Base-by-base conservation (phyloP, 768 basidiomycete species). In the Gelatoporia subvermispora region DNA sequence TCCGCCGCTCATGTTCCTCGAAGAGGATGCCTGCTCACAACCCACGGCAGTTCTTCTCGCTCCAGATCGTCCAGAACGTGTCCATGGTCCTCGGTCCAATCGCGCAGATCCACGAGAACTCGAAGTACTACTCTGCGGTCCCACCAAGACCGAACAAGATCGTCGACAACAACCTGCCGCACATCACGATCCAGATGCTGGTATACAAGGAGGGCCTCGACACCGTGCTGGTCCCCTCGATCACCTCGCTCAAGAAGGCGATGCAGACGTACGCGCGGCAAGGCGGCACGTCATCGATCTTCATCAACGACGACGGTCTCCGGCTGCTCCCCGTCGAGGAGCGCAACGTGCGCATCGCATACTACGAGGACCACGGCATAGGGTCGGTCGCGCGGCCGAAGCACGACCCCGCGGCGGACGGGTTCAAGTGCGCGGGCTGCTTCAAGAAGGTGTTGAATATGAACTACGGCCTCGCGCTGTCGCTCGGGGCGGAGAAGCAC, bases 231-330 rank as follows among this genome's bases (percentile, higher is more conserved):
- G 62, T 75, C 0, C 75, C 73, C 20, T 77, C 75, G 0, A 72
- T 77, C 48, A 71, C 76, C 28, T 79, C 77, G 2, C 59, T 82
- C 45, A 82, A 82, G 57, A 72, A 70, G 62, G 78, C 79, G 7
- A 79, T 82, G 70, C 76, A 77, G 55, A 81, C 79, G 11, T 81
- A 82, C 54, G 82, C 82, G 24, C 72, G 80, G 3, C 81, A 83
- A 54, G 82, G 81, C n/a, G 82, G 82, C 2, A 74, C 74, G 0
- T 76, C 75, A 44, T 71, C 71, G 16, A 79, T 82, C 53, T 69
- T 83, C 51, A 67, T 83, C 42, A 82, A 80, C 50, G 82, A 84
- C 48, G 82, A 84, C 54, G 82, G 82, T 52, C 62, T 83, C 53
- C 77, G 80, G 55, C 51, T 63, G 15, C 62, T 81, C 36, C 66